Evolutionary conservation across 208 protist species (phyloP), one percentile per base, ranked within the genome.

Genomic region (Trypanosoma platydactyli): DNA sequence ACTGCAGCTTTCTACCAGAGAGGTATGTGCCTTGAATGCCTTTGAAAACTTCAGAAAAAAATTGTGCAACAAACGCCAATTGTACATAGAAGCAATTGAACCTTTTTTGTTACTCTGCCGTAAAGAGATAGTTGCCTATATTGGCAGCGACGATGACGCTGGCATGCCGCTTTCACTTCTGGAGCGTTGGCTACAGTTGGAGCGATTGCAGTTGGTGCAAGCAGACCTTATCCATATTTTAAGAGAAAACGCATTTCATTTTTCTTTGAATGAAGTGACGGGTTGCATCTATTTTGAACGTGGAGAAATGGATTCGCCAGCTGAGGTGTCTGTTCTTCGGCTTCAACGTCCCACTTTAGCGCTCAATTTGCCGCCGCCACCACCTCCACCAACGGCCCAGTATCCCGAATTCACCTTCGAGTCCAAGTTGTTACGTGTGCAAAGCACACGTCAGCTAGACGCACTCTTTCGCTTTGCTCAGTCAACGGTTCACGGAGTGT

Each of bases 401-500:
- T 20, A 2, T 1, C 12, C 27, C 12, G 11, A 58, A 52, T 46
- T 67, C 24, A 71, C 62, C 30, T 77, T 68, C 61, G 64, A 77
- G 16, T 45, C 53, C 0, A 59, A 71, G 42, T 25, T 77, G 4
- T 51, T 24, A 3, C 64, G 64, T 51, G 64, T 71, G 41, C 49
- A 62, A 52, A 46, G 45, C 5, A n/a, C 63, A 29, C 56, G 55
- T 24, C 15, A 52, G 7, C 60, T 40, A 16, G 65, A 71, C 13
- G 59, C 55, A 13, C 30, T 69, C 15, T 30, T 68, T 0, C 58
- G 66, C 45, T 74, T 80, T 60, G 69, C 58, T 25, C 35, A 80
- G n/a, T 40, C 46, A 5, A 60, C 58, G 22, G 33, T 80, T 15
- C 63, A 71, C 48, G 75, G 69, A 25, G 64, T 73, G 1, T 80